Evolutionary conservation across 2,329 filamentous ascomycete species (phyloP).

Genomic region (Ramularia endophylla): DNA sequence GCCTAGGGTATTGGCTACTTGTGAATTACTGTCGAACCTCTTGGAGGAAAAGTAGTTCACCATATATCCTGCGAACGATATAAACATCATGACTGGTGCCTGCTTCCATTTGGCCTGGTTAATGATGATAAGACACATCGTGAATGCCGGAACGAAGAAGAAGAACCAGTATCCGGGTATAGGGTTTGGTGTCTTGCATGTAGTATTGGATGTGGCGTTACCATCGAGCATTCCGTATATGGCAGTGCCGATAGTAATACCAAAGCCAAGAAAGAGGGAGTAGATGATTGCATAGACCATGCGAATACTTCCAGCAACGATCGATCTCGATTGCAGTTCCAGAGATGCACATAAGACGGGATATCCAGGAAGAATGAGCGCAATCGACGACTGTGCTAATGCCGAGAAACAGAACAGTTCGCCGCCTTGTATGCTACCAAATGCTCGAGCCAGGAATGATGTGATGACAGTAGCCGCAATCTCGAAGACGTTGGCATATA

Average conservation of each 20-base stretch:
- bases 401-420: slow-evolving; percentile 47
- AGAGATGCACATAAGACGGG: slow-evolving; percentile 46
- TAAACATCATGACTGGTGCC: slow-evolving; percentile 67
- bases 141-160: slow-evolving; percentile 67
- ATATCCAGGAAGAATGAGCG: slow-evolving; percentile 46
- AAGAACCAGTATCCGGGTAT: slow-evolving; percentile 55
- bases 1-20: slow-evolving; percentile 71
- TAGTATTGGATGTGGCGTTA: slow-evolving; percentile 41
- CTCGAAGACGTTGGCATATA: slow-evolving; percentile 54
- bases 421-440: slow-evolving; percentile 41
- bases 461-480: slow-evolving; percentile 45
- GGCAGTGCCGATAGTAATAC: slow-evolving; percentile 47
- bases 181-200: slow-evolving; percentile 34
- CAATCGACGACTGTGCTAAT: slow-evolving; percentile 45
- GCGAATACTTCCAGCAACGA: slow-evolving; percentile 46
- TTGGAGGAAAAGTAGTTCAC: slow-evolving; percentile 68
- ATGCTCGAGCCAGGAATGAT: slow-evolving; percentile 44
- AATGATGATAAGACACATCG: slow-evolving; percentile 68
- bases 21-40: slow-evolving; percentile 62
- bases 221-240: slow-evolving; percentile 45
- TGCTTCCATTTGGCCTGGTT: slow-evolving; percentile 79
- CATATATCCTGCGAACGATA: slow-evolving; percentile 66
- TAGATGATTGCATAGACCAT: slow-evolving; percentile 51
- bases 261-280: slow-evolving; percentile 47
- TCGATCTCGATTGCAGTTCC: slow-evolving; percentile 43